Conservation (phyloP, 176 grass and related monocot species). For the Ananas comosus region DNA sequence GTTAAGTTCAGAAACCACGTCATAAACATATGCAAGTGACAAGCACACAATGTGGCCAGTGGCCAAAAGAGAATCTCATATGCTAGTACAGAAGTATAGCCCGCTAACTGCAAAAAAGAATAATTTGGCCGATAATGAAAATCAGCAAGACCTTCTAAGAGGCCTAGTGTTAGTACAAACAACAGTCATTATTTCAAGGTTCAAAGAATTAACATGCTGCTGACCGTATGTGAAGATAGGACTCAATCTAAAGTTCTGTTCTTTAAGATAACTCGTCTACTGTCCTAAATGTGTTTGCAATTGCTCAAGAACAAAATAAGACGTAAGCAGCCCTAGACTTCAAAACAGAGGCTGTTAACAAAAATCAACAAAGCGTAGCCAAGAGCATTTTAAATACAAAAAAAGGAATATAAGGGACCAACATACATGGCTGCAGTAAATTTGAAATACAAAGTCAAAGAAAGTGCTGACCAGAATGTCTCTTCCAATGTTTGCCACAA, state of each 20-base stretch:
- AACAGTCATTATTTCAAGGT: background rate
- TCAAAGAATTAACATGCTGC: background rate
- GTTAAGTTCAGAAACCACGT: too few relatives aligned
- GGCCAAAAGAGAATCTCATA: background rate
- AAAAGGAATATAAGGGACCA: too few relatives aligned
- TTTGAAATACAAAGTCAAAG: too few relatives aligned
- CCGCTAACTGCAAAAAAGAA: background rate
- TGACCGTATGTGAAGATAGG: background rate
- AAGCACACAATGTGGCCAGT: background rate
- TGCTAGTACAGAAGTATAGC: background rate
- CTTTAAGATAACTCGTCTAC: background rate
- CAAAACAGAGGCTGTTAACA: too few relatives aligned
- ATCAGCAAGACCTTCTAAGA: background rate
- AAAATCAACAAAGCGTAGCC: too few relatives aligned
- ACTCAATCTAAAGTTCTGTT: background rate
- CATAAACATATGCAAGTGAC: too few relatives aligned
- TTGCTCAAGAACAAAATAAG: background rate
- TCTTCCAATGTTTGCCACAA: background rate
- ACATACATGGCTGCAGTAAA: too few relatives aligned
- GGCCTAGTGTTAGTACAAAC: background rate
- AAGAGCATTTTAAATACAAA: too few relatives aligned
- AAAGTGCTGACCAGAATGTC: too few relatives aligned
- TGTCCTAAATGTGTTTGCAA: background rate
- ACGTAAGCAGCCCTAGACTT: background rate
- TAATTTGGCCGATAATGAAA: background rate